Percentiles rank a stretch among this genome's conserved stretches.
Conservation (phyloP, 2,329 filamentous ascomycete genomes). For the Penicillium sp. region DNA sequence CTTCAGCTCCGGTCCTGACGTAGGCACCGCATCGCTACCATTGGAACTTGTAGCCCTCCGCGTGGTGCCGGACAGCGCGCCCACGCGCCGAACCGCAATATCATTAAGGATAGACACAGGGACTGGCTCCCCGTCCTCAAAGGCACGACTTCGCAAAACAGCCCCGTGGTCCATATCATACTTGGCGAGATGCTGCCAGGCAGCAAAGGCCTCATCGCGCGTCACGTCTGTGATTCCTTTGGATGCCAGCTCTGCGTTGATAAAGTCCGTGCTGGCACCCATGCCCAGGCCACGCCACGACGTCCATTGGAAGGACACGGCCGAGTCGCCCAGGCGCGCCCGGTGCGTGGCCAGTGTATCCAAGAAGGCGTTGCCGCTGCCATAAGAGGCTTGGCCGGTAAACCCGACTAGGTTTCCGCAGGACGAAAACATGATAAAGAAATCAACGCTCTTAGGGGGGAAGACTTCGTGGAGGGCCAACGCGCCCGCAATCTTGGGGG, state of each 20-base stretch:
- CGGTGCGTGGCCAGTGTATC: conserved; percentile 10
- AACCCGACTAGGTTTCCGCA: too few relatives aligned
- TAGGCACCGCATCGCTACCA: not conserved
- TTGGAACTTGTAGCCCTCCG: conserved; percentile 3
- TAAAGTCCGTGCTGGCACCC: conserved; percentile 35
- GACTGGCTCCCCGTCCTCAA: conserved; percentile 33
- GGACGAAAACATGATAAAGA: too few relatives aligned
- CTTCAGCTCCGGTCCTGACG: conserved; percentile 27
- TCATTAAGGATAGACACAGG: conserved; percentile 10
- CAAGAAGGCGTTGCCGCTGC: too few relatives aligned
- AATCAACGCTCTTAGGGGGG: too few relatives aligned
- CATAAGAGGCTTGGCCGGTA: too few relatives aligned
- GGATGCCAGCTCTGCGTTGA: conserved; percentile 40
- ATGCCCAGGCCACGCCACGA: conserved; percentile 44
- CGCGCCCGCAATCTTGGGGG: too few relatives aligned
- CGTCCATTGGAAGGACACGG: conserved; percentile 43
- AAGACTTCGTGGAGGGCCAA: too few relatives aligned
- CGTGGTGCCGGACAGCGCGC: not conserved
- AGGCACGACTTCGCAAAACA: conserved; percentile 30
- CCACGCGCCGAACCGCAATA: conserved; percentile 6
- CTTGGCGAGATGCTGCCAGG: conserved; percentile 23
- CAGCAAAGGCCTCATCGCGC: not conserved
- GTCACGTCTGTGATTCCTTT: conserved; percentile 46
- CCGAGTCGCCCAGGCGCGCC: conserved; percentile 33
- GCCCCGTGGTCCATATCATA: conserved; percentile 41